Evolutionary conservation across 371 early-diverging fungal genomes (phyloP).

Genomic region (Smittium culicis): DNA sequence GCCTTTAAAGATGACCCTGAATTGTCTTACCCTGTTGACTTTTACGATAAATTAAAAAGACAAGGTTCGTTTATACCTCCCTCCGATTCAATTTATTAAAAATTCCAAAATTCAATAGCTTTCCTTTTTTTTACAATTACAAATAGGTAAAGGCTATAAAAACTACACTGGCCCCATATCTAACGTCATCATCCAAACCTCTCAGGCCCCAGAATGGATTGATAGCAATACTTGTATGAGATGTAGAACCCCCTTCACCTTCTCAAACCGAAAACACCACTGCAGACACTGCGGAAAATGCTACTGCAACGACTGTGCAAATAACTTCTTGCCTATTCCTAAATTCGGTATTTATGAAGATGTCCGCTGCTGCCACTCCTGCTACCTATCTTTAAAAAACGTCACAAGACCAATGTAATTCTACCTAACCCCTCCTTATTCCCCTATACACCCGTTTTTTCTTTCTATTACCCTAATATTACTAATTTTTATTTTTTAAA

Average conservation of each 20-base stretch:
- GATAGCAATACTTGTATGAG: conserved; percentile 84
- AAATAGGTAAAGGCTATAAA: conserved; percentile 1
- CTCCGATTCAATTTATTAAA: too few relatives aligned
- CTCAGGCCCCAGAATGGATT: conserved; percentile 79
- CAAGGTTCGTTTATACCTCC: too few relatives aligned
- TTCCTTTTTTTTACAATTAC: not conserved
- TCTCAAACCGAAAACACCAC: conserved; percentile 92
- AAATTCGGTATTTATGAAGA: conserved; percentile 70
- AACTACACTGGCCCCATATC: conserved; percentile 1
- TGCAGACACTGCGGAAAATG: conserved; percentile 90
- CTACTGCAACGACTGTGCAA: conserved; percentile 81
- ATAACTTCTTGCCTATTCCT: conserved; percentile 64
- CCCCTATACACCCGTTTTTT: too few relatives aligned
- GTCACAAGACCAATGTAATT: conserved; percentile 17
- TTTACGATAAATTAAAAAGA: conserved; percentile 55
- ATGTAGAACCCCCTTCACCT: conserved; percentile 75
- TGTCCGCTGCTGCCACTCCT: conserved; percentile 88
- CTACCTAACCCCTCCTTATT: not conserved
- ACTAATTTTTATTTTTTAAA: too few relatives aligned
- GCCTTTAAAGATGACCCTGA: conserved; percentile 59
- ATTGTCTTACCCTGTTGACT: conserved; percentile 56
- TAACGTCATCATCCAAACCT: not conserved
- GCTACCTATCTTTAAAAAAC: conserved; percentile 52
- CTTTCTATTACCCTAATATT: too few relatives aligned
- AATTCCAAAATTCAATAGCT: not conserved